Conservation (phyloP, 1,139 yeast species). For the Blastobotrys arbuscula region DNA sequence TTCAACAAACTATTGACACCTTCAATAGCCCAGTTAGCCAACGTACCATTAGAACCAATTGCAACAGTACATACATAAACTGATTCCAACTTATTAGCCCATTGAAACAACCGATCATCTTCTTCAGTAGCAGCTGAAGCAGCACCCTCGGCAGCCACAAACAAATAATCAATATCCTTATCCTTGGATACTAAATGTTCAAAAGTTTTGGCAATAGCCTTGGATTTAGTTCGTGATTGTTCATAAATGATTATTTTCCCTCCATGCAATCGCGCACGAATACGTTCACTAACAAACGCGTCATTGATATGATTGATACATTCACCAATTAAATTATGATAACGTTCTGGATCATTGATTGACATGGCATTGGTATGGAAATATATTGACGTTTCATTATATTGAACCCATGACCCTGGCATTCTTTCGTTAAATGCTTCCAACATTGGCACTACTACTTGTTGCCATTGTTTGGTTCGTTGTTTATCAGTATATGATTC, state of each 20-base stretch:
- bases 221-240: slow-evolving; percentile 20
- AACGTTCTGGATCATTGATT: slow-evolving; percentile 59
- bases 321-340: slow-evolving; percentile 70
- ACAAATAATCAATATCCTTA: slow-evolving; percentile 18
- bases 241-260: slow-evolving; percentile 29
- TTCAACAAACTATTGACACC: slow-evolving; percentile 72
- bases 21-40: slow-evolving; percentile 63
- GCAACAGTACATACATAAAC: slow-evolving; percentile 52
- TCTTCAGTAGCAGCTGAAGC: slow-evolving; percentile 48
- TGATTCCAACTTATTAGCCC: slow-evolving; percentile 39
- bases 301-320: slow-evolving; percentile 81
- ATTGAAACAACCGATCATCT: slow-evolving; percentile 57
- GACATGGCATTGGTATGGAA: slow-evolving; percentile 41
- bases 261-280: slow-evolving; percentile 73
- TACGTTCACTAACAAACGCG: slow-evolving; percentile 53
- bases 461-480: slow-evolving; percentile 51
- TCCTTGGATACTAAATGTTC: slow-evolving; percentile 7
- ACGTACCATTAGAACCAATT: slow-evolving; percentile 50
- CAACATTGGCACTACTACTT: slow-evolving; percentile 52
- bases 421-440: slow-evolving; percentile 68
- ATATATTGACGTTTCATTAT: slow-evolving; percentile 69
- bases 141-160: slow-evolving; percentile 57
- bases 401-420: slow-evolving; percentile 70
- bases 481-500: slow-evolving; percentile 51
- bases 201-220: slow-evolving; percentile 25